phyloP scores from a whole-genome alignment of 2,329 filamentous ascomycete genomes.

The Coccinonectria pachysandricola region DNA sequence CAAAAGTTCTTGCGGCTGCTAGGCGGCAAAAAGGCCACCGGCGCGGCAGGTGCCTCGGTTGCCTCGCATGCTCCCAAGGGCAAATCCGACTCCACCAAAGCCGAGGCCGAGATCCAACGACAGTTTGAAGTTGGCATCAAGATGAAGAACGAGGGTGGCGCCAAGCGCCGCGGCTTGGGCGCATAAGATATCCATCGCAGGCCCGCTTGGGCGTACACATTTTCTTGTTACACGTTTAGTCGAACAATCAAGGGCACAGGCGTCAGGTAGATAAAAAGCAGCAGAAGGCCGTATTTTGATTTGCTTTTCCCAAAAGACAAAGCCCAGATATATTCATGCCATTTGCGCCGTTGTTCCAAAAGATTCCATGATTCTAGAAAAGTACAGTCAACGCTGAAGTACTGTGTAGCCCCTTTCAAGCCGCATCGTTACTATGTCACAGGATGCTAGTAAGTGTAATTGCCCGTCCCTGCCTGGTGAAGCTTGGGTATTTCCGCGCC shows the following conservation, averaged over 20 bases:
- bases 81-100: conserved; percentile 27
- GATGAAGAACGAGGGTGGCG: conserved; percentile 42
- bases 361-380: conserved; percentile 16
- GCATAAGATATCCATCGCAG: conserved; percentile 25
- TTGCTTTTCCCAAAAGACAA: conserved; percentile 2
- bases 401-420: conserved; percentile 8
- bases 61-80: conserved; percentile 11
- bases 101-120: conserved; percentile 43
- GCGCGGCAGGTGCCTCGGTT: conserved; percentile 13
- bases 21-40: conserved; percentile 38
- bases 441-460: too few species aligned
- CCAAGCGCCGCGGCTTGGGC: conserved; percentile 42
- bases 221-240: conserved; percentile 9
- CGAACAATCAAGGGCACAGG: too few species aligned
- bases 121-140: conserved; percentile 48
- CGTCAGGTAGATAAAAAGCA: conserved; percentile 20
- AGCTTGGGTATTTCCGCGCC: too few species aligned
- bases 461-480: too few species aligned
- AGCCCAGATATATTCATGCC: conserved; percentile 13
- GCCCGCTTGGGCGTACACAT: conserved; percentile 1
- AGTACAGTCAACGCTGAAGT: conserved; percentile 10
- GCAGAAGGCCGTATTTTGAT: conserved; percentile 11
- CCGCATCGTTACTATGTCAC: too few species aligned
- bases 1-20: conserved; percentile 48
- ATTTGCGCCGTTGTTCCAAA: conserved; percentile 19